These are phyloP conservation scores for Strobilomyces confusus DNA, from an alignment of 768 basidiomycete species.

Conservation along the genomic window DNA sequence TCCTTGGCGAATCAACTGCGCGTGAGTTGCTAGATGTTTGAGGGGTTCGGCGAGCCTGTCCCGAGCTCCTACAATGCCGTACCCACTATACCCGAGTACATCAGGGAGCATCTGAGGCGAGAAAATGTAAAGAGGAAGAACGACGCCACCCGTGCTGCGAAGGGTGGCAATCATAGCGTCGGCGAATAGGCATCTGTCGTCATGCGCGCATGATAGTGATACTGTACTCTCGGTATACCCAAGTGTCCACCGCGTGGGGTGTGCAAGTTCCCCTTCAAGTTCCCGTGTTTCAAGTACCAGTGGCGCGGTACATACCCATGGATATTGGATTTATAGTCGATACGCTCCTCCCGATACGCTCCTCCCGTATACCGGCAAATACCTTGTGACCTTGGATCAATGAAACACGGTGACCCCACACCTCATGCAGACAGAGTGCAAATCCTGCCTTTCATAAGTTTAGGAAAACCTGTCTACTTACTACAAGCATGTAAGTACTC, in stretches of 20 bases:
- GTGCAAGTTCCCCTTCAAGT: too few relatives aligned
- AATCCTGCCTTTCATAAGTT: conserved; percentile 24
- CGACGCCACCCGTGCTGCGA: conserved; percentile 19
- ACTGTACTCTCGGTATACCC: too few relatives aligned
- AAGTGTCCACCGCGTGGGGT: too few relatives aligned
- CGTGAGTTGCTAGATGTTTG: conserved; percentile 13
- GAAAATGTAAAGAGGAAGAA: conserved; percentile 25
- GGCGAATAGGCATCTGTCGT: background rate
- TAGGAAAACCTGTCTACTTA: conserved; percentile 4
- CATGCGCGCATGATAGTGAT: too few relatives aligned
- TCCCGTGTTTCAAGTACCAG: too few relatives aligned
- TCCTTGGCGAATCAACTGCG: background rate
- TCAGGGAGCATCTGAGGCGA: conserved; percentile 19
- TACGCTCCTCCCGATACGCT: too few relatives aligned
- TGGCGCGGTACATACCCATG: too few relatives aligned
- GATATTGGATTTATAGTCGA: too few relatives aligned
- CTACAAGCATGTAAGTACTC: conserved; percentile 13
- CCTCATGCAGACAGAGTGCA: conserved; percentile 29
- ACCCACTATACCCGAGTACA: conserved; percentile 12
- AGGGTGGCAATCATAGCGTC: conserved; percentile 33
- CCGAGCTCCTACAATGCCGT: conserved; percentile 20
- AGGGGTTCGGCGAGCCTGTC: conserved; percentile 24
- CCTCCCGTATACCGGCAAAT: too few relatives aligned
- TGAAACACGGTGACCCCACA: background rate
- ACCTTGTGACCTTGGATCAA: too few relatives aligned